These are phyloP conservation scores for Vicia sativa DNA, from an alignment of 306 rosid genomes.

Conservation along the genomic window DNA sequence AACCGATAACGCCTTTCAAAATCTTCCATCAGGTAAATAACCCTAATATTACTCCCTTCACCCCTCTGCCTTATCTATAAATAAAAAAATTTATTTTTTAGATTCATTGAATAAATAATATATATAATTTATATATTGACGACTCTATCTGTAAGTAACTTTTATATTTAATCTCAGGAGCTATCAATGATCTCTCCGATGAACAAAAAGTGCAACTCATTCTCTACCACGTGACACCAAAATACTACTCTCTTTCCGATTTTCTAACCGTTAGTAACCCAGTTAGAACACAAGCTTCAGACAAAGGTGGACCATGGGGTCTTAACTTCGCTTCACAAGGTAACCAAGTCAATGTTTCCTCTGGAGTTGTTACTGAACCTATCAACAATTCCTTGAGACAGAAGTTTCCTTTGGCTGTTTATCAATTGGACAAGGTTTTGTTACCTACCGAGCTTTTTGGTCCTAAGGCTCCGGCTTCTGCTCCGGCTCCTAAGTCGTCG, in stretches of 20 bases:
- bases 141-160: not conserved
- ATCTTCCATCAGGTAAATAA: conserved; percentile 37
- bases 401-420: conserved; percentile 61
- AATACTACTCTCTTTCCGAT: conserved; percentile 53
- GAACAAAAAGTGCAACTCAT: conserved; percentile 60
- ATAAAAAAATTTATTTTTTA: too few species aligned
- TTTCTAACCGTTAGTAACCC: conserved; percentile 75
- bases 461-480: conserved; percentile 37
- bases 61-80: too few species aligned
- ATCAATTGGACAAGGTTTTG: conserved; percentile 65
- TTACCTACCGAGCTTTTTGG: conserved; percentile 63
- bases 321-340: conserved; percentile 73
- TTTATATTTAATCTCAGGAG: conserved; percentile 41
- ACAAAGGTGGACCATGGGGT: conserved; percentile 53
- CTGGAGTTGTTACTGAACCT: conserved; percentile 47
- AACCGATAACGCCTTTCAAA: conserved; percentile 82
- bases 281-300: conserved; percentile 63
- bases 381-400: conserved; percentile 66
- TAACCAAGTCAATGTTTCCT: conserved; percentile 73
- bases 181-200: conserved; percentile 53
- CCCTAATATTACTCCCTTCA: too few species aligned
- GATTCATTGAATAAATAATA: too few species aligned
- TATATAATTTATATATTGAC: too few species aligned
- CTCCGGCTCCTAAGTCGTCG: conserved; percentile 46
- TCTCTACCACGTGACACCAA: conserved; percentile 65